Percentiles rank a stretch among this genome's conserved stretches.
Conservation (phyloP, 2,329 filamentous ascomycete genomes). For the Metarhizium rileyi region DNA sequence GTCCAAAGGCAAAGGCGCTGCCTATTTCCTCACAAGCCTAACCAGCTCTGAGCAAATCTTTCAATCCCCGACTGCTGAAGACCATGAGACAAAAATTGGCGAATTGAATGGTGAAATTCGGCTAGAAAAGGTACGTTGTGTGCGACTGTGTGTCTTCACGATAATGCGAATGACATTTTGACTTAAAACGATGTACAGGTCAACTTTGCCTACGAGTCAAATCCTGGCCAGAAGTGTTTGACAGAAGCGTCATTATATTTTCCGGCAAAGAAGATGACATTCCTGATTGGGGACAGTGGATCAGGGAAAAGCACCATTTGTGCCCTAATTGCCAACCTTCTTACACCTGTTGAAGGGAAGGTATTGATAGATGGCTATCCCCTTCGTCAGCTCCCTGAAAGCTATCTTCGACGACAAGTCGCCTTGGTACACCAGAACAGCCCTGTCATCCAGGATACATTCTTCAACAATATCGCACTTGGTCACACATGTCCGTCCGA, state of each 20-base stretch:
- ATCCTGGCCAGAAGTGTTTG: conserved; percentile 50
- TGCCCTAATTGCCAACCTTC: conserved; percentile 71
- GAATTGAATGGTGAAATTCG: conserved; percentile 58
- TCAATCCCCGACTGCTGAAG: background rate
- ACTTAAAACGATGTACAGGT: conserved; percentile 38
- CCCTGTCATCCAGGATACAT: conserved; percentile 69
- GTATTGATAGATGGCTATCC: conserved; percentile 59
- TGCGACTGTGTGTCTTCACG: background rate
- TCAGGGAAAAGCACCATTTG: conserved; percentile 88
- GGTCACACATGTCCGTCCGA: conserved; percentile 43
- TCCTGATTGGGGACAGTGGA: conserved; percentile 77
- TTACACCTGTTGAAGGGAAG: conserved; percentile 53
- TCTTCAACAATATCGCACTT: conserved; percentile 69
- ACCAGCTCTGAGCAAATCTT: conserved; percentile 11
- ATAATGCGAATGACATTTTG: background rate
- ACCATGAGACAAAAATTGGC: conserved; percentile 18
- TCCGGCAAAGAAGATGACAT: conserved; percentile 61
- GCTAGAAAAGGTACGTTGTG: conserved; percentile 54
- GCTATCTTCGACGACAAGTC: conserved; percentile 70
- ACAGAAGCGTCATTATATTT: conserved; percentile 58
- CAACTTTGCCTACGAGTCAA: conserved; percentile 73
- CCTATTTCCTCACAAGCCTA: conserved; percentile 46
- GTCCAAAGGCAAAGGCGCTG: conserved; percentile 70
- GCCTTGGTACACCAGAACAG: conserved; percentile 77
- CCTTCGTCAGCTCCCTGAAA: conserved; percentile 50